Percentiles rank a stretch among this genome's conserved stretches.
Evolutionary conservation across 345 rosid species (phyloP).

Genomic region (Eucalyptus marginata): DNA sequence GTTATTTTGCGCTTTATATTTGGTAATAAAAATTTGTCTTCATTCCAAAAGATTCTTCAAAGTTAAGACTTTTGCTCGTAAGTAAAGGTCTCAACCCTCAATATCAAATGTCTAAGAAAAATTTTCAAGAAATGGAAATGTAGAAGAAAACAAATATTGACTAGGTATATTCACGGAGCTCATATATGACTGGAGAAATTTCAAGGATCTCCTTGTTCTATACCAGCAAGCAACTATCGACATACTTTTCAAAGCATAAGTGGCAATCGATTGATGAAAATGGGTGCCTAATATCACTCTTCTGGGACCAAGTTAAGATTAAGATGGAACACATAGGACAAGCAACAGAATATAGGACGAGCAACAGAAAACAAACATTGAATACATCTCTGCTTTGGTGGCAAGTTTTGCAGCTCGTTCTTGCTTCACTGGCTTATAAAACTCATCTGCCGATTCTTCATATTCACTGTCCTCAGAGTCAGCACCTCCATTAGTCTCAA

Average conservation of each 20-base stretch:
- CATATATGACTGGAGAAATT: too few relatives aligned
- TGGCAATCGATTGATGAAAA: too few relatives aligned
- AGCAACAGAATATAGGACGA: neutral
- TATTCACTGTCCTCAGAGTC: conserved; percentile 16
- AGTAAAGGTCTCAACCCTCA: neutral
- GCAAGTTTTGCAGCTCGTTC: conserved; percentile 51
- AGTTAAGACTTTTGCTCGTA: neutral
- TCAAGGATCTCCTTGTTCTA: too few relatives aligned
- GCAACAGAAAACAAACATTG: conserved; percentile 27
- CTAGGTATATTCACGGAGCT: neutral
- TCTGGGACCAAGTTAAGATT: neutral
- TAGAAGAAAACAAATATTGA: neutral
- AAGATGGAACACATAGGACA: too few relatives aligned
- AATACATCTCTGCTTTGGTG: conserved; percentile 50
- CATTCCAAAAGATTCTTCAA: neutral
- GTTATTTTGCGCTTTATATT: neutral
- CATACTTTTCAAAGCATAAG: too few relatives aligned
- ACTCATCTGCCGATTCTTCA: conserved; percentile 50
- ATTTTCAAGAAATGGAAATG: neutral
- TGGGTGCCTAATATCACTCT: too few relatives aligned
- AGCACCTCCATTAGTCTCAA: conserved; percentile 11
- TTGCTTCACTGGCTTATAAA: conserved; percentile 45
- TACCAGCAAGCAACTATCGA: too few relatives aligned
- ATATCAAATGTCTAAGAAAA: neutral
- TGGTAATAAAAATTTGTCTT: neutral